phyloP scores from a whole-genome alignment of 2,329 filamentous ascomycete genomes.

The Penicillium sp. region DNA sequence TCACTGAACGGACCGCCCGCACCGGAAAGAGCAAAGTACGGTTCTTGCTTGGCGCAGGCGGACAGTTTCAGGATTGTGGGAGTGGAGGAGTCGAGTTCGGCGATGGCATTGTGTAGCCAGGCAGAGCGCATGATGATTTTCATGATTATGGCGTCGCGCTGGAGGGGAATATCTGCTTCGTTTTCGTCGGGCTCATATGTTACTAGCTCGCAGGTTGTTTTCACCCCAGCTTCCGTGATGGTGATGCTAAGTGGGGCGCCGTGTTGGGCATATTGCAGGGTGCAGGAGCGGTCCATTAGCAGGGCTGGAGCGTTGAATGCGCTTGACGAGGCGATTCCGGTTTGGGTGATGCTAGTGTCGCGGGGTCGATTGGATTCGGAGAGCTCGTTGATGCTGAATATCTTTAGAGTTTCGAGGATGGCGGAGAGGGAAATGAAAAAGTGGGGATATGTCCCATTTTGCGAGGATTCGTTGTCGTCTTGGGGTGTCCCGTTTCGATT shows the following conservation, averaged over 20 bases:
- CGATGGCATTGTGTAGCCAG: constrained; percentile 53
- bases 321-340: constrained; percentile 52
- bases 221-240: constrained; percentile 81
- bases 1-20: constrained; percentile 59
- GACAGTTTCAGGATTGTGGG: constrained; percentile 70
- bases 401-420: constrained; percentile 89
- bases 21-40: constrained; percentile 73
- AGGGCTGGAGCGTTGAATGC: constrained; percentile 82
- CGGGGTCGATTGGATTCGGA: constrained; percentile 37
- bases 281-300: constrained; percentile 82
- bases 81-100: constrained; percentile 61
- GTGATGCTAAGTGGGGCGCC: constrained; percentile 81
- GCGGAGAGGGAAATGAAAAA: constrained; percentile 88
- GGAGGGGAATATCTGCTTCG: constrained; percentile 70
- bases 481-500: constrained; percentile 14
- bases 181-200: constrained; percentile 76
- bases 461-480: constrained; percentile 42
- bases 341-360: constrained; percentile 33
- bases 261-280: constrained; percentile 70
- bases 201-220: constrained; percentile 83
- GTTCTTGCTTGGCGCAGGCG: constrained; percentile 59
- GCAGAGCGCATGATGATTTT: constrained; percentile 87
- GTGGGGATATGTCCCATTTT: constrained; percentile 53
- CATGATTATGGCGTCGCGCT: constrained; percentile 74
- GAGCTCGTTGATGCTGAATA: constrained; percentile 76